Evolutionary conservation across 1,284 basidiomycete species (phyloP).

Genomic region (Thecaphora thlaspeos): DNA sequence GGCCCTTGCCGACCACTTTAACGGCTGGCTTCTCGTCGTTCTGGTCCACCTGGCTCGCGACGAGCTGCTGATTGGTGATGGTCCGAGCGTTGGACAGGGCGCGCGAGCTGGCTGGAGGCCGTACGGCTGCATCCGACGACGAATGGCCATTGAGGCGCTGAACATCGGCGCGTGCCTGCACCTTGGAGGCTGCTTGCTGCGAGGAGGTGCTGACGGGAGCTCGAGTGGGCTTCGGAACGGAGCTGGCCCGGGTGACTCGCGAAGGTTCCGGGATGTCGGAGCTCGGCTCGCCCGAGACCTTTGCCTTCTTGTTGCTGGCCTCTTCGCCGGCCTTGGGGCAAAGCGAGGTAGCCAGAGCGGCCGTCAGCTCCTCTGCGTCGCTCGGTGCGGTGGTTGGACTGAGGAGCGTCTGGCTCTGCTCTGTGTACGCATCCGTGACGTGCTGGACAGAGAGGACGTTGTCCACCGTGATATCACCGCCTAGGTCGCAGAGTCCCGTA

Average conservation of each 20-base stretch:
- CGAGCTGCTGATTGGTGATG: neutral
- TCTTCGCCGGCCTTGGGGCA: neutral
- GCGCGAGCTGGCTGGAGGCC: neutral
- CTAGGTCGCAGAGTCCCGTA: slow-evolving; percentile 45
- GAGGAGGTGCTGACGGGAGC: neutral
- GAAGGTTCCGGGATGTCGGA: neutral
- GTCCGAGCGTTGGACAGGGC: neutral
- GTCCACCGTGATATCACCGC: neutral
- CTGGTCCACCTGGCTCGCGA: neutral
- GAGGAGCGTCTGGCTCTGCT: too few species aligned
- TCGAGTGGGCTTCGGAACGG: slow-evolving; percentile 8
- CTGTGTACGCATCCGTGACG: too few species aligned
- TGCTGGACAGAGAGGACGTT: too few species aligned
- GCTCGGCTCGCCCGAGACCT: neutral
- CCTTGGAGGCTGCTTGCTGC: too few species aligned
- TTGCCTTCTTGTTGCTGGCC: neutral
- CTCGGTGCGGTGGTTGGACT: too few species aligned
- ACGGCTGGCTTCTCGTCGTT: neutral
- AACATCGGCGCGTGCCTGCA: neutral
- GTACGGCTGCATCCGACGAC: neutral
- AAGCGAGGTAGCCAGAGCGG: too few species aligned
- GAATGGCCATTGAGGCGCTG: neutral
- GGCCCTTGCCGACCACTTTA: neutral
- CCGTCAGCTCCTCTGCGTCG: too few species aligned
- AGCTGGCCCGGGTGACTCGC: slow-evolving; percentile 6